Percentiles rank a stretch among this genome's conserved stretches.
phyloP scores from a whole-genome alignment of 129 eudicot species.

The Lonicera japonica region DNA sequence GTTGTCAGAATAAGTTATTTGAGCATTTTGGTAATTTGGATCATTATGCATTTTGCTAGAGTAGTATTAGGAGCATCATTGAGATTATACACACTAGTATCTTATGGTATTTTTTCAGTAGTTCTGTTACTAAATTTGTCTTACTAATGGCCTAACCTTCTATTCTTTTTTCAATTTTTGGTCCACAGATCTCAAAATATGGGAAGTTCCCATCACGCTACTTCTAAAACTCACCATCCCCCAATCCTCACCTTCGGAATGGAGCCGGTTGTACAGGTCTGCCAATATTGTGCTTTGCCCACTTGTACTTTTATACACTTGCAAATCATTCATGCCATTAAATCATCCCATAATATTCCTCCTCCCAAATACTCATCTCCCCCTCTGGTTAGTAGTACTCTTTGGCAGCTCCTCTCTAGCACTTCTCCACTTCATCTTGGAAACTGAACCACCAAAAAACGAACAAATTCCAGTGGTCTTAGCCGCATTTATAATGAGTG shows the following conservation, averaged over 20 bases:
- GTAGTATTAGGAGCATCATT: no score
- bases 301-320: slow-evolving; percentile 69
- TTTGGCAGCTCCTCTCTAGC: slow-evolving; percentile 74
- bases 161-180: slow-evolving; percentile 6
- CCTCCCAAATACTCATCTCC: slow-evolving; percentile 58
- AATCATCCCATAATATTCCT: slow-evolving; percentile 65
- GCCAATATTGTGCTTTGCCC: slow-evolving; percentile 92
- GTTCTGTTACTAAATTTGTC: no score
- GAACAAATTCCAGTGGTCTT: slow-evolving; percentile 56
- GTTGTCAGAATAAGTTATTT: no score
- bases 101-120: no score
- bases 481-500: slow-evolving; percentile 81
- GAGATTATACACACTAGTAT: no score
- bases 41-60: no score
- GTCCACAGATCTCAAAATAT: slow-evolving; percentile 58
- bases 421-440: slow-evolving; percentile 55
- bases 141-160: not conserved
- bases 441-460: slow-evolving; percentile 80
- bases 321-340: slow-evolving; percentile 77
- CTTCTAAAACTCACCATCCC: slow-evolving; percentile 89
- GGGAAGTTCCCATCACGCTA: slow-evolving; percentile 73
- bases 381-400: slow-evolving; percentile 83
- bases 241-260: slow-evolving; percentile 67
- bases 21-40: no score
- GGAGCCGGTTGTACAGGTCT: slow-evolving; percentile 81